Percentiles rank a stretch among this genome's conserved stretches.
Conservation (phyloP, 2,329 filamentous ascomycete genomes). For the Delphinella strobiligena region DNA sequence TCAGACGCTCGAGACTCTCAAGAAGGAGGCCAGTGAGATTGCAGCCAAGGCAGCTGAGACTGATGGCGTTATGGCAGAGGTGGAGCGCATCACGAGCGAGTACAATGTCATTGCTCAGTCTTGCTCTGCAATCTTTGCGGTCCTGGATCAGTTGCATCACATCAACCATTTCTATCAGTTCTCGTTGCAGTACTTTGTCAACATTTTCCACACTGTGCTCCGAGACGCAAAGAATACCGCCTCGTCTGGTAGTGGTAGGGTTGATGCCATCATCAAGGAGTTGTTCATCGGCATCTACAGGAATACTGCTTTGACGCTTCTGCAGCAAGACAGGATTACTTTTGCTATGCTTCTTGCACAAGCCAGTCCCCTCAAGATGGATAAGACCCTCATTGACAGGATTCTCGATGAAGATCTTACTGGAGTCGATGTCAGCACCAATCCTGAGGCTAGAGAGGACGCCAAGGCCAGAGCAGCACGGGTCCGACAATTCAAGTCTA, state of each 20-base stretch:
- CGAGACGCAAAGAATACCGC: constrained; percentile 66
- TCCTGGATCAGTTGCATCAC: constrained; percentile 92
- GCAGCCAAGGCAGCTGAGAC: constrained; percentile 93
- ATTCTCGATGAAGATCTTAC: constrained; percentile 69
- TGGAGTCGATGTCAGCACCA: constrained; percentile 67
- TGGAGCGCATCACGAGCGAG: constrained; percentile 87
- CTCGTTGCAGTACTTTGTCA: constrained; percentile 93
- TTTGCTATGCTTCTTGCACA: constrained; percentile 91
- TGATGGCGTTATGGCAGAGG: constrained; percentile 95
- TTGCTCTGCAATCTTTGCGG: constrained; percentile 94
- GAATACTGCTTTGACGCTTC: constrained; percentile 79
- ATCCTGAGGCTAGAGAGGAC: constrained; percentile 51
- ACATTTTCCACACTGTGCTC: constrained; percentile 91
- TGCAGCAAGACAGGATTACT: constrained; percentile 90
- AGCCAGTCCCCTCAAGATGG: constrained; percentile 91
- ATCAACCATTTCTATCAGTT: constrained; percentile 99
- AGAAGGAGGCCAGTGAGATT: constrained; percentile 94
- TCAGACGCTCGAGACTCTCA: constrained; percentile 91
- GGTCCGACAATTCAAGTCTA: constrained; percentile 61
- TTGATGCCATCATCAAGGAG: constrained; percentile 82
- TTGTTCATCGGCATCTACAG: constrained; percentile 87
- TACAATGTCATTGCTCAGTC: constrained; percentile 89
- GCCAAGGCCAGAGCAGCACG: constrained; percentile 57
- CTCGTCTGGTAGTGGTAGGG: constrained; percentile 46
- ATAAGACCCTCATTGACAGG: constrained; percentile 75